These are phyloP conservation scores for Zalaria sp. DNA, from an alignment of 2,329 filamentous ascomycete genomes.

Conservation along the genomic window DNA sequence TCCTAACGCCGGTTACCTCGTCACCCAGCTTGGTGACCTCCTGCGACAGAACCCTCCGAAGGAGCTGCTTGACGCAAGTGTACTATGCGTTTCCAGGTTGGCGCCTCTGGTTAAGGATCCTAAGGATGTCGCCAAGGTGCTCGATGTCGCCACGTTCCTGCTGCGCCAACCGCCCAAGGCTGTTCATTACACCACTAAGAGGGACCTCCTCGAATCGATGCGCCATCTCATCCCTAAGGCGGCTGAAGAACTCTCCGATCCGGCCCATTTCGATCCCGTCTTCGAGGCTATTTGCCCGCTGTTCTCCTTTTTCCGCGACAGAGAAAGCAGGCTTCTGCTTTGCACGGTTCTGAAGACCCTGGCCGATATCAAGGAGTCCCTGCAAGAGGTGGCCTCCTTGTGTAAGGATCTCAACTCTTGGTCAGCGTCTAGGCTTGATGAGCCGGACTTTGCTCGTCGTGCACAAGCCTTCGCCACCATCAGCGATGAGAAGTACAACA, in stretches of 20 bases:
- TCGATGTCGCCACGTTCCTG: constrained; percentile 67
- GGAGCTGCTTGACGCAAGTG: constrained; percentile 62
- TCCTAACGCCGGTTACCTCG: constrained; percentile 51
- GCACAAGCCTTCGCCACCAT: constrained; percentile 63
- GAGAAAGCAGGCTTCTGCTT: constrained; percentile 58
- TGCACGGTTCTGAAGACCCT: constrained; percentile 61
- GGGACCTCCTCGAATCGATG: constrained; percentile 63
- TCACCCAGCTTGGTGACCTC: constrained; percentile 38
- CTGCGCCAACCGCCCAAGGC: constrained; percentile 72
- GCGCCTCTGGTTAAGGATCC: constrained; percentile 55
- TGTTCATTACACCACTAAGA: constrained; percentile 73
- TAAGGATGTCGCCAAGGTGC: constrained; percentile 59
- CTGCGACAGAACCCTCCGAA: constrained; percentile 50
- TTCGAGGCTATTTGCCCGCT: constrained; percentile 65
- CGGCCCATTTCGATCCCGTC: constrained; percentile 47
- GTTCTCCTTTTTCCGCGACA: constrained; percentile 83
- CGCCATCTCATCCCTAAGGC: constrained; percentile 60
- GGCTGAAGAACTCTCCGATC: constrained; percentile 43
- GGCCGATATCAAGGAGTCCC: constrained; percentile 45
- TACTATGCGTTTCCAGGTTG: constrained; percentile 65
- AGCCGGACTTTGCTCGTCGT: constrained; percentile 76
- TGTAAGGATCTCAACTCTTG: constrained; percentile 75
- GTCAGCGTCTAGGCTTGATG: constrained; percentile 56
- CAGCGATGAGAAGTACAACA: constrained; percentile 44
- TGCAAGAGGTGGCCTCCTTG: constrained; percentile 51